Percentiles rank a stretch among this genome's conserved stretches.
Evolutionary conservation across 2,329 filamentous ascomycete genomes (phyloP).

Genomic region (Verticillium nonalfalfae): DNA sequence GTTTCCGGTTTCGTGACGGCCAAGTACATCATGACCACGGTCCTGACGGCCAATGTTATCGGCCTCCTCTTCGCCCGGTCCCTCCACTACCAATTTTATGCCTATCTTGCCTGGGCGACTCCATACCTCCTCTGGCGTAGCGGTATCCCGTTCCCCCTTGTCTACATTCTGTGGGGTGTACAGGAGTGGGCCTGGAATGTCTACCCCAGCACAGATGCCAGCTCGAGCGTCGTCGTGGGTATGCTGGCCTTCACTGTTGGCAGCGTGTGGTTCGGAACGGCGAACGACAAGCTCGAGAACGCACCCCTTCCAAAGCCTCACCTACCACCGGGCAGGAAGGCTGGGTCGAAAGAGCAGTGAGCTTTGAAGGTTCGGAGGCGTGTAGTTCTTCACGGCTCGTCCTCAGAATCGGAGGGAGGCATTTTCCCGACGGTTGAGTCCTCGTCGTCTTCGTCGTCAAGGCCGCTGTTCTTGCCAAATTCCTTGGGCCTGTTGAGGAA

Average conservation of each 20-base stretch:
- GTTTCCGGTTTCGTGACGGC: slow-evolving; percentile 57
- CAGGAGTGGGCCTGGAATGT: slow-evolving; percentile 96
- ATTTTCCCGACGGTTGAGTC: slow-evolving; percentile 78
- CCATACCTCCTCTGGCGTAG: slow-evolving; percentile 82
- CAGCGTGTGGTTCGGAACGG: slow-evolving; percentile 53
- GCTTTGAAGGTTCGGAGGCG: background rate
- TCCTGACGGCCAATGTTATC: slow-evolving; percentile 70
- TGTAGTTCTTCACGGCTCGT: slow-evolving; percentile 35
- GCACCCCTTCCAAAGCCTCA: slow-evolving; percentile 4
- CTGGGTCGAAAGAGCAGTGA: slow-evolving; percentile 14
- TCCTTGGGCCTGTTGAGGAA: slow-evolving; percentile 61
- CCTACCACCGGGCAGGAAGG: slow-evolving; percentile 9
- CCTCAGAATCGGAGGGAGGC: slow-evolving; percentile 76
- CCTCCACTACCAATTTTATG: slow-evolving; percentile 93
- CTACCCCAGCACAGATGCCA: slow-evolving; percentile 66
- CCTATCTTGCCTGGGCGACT: slow-evolving; percentile 83
- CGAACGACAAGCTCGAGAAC: slow-evolving; percentile 25
- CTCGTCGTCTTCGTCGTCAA: slow-evolving; percentile 64
- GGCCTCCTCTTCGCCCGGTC: slow-evolving; percentile 82
- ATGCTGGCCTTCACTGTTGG: slow-evolving; percentile 62
- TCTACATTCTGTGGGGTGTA: slow-evolving; percentile 64
- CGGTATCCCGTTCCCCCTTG: slow-evolving; percentile 58
- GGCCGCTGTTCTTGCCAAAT: slow-evolving; percentile 60
- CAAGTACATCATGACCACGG: slow-evolving; percentile 67
- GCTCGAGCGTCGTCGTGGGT: slow-evolving; percentile 59